A percentile compares a stretch with the other conserved stretches of the same genome.
phyloP scores from a whole-genome alignment of 2,329 filamentous ascomycete species.

The Ascochyta lentis region DNA sequence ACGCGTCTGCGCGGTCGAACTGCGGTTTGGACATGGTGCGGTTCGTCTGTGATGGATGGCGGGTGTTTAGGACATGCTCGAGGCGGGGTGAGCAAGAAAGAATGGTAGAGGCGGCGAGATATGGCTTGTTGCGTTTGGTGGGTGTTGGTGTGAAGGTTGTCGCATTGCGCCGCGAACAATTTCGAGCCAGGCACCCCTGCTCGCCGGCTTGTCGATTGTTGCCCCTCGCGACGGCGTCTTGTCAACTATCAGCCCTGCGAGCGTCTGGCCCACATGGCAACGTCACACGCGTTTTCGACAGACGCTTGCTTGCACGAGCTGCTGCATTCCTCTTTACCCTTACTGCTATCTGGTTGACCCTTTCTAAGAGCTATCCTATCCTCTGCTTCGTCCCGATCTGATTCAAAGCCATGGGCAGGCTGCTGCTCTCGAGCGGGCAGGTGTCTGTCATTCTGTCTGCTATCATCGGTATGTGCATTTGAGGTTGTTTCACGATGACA shows the following conservation, averaged over 20 bases:
- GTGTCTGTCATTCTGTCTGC: slow-evolving; percentile 72
- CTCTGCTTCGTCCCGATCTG: background rate
- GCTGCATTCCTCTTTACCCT: background rate
- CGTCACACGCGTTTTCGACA: slow-evolving; percentile 38
- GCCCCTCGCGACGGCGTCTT: slow-evolving; percentile 22
- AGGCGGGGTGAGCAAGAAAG: background rate
- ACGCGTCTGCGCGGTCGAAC: slow-evolving; percentile 78
- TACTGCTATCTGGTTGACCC: background rate
- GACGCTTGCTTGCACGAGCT: slow-evolving; percentile 30
- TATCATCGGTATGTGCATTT: slow-evolving; percentile 61
- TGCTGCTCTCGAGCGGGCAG: slow-evolving; percentile 73
- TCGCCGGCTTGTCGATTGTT: slow-evolving; percentile 38
- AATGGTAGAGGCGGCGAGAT: background rate
- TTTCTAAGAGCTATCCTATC: background rate
- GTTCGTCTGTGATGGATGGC: background rate
- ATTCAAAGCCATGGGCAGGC: slow-evolving; percentile 41
- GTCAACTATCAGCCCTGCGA: slow-evolving; percentile 27
- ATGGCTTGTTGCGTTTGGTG: background rate
- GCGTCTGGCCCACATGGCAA: slow-evolving; percentile 25
- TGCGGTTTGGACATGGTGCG: slow-evolving; percentile 47
- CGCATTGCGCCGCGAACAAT: slow-evolving; percentile 20
- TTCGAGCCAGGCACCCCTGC: slow-evolving; percentile 17
- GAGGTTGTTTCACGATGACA: background rate
- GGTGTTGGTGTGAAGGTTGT: slow-evolving; percentile 1
- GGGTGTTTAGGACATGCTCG: slow-evolving; percentile 4